Base-by-base conservation (phyloP, 108 stramenopile genomes). In the Nitzschia sp. region DNA sequence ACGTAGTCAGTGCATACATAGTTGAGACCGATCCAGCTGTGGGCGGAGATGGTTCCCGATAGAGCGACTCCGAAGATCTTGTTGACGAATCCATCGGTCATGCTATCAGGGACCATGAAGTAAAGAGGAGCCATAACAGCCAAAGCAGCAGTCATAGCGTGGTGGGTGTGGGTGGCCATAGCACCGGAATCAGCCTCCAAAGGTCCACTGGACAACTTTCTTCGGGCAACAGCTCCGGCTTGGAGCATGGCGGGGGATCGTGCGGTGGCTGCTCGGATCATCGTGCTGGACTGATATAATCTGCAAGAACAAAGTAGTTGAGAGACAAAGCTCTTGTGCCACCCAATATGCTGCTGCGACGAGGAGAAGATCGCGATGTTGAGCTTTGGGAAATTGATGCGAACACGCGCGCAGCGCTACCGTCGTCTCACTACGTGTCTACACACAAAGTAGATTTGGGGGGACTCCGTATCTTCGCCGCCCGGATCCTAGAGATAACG, bases 1-100 rank as follows among this genome's bases (percentile, higher is more conserved):
- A 82, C 93, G 67, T 97, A 97, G 75, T 97, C 96, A n/a, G 91
- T 90, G 10, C 83, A 80, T 6, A 97, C 94, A 70, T 95, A 93
- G 77, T 93, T 95, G 77, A 97, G 63, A 15, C 94, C 96, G 60
- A 97, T 87, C 89, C 93, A 94, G 25, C 73, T 73, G 67, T 97
- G 96, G 6, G 82, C 81, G 25, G 93, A 72, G 61, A 97, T 78
- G 19, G 77, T 82, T 39, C 76, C 83, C 24, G 88, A 76, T 42
- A 97, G 64, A 10, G 76, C 52, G 40, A 93, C 57, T 22, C 94
- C 96, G 57, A 95, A 79, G 11, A 69, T 64, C 58, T 89, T 82
- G 67, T 87, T 78, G 41, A 90, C 9, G 21, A 79, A 63, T n/a
- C 80, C 79, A 59, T 86, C 84, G 11, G 83, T 82, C 51, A 70